A percentile compares a stretch with the other conserved stretches of the same genome.
These are phyloP conservation scores for Exophiala sp. DNA, from an alignment of 2,329 filamentous ascomycete species.

Conservation along the genomic window DNA sequence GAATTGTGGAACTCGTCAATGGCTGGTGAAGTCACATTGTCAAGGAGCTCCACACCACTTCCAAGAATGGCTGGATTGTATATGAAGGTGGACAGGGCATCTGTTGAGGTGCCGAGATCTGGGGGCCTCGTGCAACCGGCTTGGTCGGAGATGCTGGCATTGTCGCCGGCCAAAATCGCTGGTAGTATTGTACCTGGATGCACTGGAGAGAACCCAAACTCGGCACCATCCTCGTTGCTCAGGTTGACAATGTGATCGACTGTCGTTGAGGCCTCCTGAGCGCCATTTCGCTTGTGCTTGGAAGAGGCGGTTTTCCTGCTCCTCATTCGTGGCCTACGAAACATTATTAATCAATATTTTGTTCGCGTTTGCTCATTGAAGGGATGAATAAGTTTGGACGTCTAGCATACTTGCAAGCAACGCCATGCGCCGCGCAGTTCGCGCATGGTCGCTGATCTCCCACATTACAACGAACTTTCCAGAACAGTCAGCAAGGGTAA, in stretches of 20 bases:
- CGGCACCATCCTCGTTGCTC: neutral
- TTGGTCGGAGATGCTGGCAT: neutral
- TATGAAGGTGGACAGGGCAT: conserved; percentile 7
- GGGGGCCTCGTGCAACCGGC: neutral
- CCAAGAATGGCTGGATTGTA: conserved; percentile 1
- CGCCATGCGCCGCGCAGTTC: conserved; percentile 10
- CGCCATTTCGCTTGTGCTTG: neutral
- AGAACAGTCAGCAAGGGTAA: conserved; percentile 29
- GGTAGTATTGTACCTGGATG: neutral
- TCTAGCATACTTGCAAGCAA: conserved; percentile 7
- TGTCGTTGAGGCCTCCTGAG: conserved; percentile 1
- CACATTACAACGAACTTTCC: neutral
- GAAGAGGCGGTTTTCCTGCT: neutral
- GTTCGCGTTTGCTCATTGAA: neutral
- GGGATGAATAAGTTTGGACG: neutral
- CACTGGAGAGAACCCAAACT: neutral
- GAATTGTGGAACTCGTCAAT: conserved; percentile 19
- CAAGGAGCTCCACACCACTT: conserved; percentile 4
- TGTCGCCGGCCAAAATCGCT: neutral
- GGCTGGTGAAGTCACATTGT: conserved; percentile 5
- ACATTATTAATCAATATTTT: neutral
- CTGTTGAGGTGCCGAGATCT: neutral
- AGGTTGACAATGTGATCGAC: neutral
- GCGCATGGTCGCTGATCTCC: neutral
- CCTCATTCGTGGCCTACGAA: neutral